A percentile compares a stretch with the other conserved stretches of the same genome.
These are phyloP conservation scores for Daedaleopsis sinensis DNA, from an alignment of 768 basidiomycete genomes.

Conservation along the genomic window DNA sequence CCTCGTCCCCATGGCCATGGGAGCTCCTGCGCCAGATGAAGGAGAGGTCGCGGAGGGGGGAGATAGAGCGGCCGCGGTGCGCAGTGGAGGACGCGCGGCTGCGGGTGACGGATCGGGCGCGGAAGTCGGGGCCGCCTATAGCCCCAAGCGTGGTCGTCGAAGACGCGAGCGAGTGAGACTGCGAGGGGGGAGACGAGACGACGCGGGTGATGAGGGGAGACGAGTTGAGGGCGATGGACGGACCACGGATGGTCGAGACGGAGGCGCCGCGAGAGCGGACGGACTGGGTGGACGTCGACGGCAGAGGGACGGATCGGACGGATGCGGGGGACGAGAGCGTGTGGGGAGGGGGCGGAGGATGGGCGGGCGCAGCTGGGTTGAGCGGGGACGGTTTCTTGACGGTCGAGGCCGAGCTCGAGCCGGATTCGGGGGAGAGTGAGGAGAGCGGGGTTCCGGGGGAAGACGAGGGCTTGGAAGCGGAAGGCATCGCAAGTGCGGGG, in stretches of 20 bases:
- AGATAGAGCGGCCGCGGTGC: constrained; percentile 8
- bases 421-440: too few species aligned
- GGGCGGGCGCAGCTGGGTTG: too few species aligned
- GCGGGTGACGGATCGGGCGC: constrained; percentile 15
- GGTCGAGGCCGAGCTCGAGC: too few species aligned
- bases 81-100: not conserved
- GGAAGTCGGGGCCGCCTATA: constrained; percentile 5
- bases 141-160: constrained; percentile 6
- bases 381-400: too few species aligned
- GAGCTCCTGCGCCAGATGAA: constrained; percentile 12
- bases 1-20: not conserved
- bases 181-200: constrained; percentile 13
- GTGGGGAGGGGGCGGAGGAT: too few species aligned
- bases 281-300: too few species aligned
- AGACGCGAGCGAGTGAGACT: constrained; percentile 7
- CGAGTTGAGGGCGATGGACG: constrained; percentile 19
- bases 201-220: constrained; percentile 12
- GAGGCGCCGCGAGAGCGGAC: constrained; percentile 20
- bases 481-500: too few species aligned
- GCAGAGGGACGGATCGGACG: too few species aligned
- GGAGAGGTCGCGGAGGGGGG: constrained; percentile 23
- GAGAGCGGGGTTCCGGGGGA: too few species aligned
- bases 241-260: constrained; percentile 23
- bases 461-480: too few species aligned
- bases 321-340: too few species aligned